Base-by-base conservation (phyloP, 176 grass and related monocot species). In the Oryza longistaminata region DNA sequence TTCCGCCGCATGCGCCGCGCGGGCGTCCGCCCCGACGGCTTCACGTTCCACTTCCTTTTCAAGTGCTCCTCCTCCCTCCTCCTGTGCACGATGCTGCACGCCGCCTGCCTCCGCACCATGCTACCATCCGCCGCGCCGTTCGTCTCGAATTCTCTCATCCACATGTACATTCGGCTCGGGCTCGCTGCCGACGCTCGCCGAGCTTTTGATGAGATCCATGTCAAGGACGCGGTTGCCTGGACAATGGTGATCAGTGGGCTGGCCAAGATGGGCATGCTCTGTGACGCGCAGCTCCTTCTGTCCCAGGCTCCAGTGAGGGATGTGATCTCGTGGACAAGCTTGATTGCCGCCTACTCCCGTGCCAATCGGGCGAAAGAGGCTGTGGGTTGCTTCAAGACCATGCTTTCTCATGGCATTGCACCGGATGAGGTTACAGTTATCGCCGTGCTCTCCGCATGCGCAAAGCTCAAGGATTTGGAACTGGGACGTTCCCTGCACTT, bases 21-120 rank as follows among this genome's bases (percentile, higher is more conserved):
- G 26, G 68, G 33, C n/a, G 66, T 89, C 21, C 39, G 24, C 53
- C 71, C 90, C 5, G 78, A 89, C 46, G 62, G 74, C 79, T 94
- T 85, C 71, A 88, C 92, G 15, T 94, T 94, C 85, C 93, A 83
- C 64, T 94, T 88, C 85, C 73, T 94, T 35, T 92, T 94, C 85
- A 88, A 83, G 68, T 90, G 87, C 13, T 92, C 87, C 42, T 13
- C 27, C 27, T 27, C 26, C 21, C 52, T 55, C 49, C 49, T 55
- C 16, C 35, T 37, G 35, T 55, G 52, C 17, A 6, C 14, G 49
- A 52, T 52, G 49, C 15, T 52, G 49, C 49, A 52, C 55, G 75
- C 82, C 31, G 60, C 83, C 45, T 92, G 88, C 80, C 50, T 81
- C 70, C 71, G 80, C 7, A 78, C 27, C 22, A 37, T 88, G 78